Evolutionary conservation across 2,329 filamentous ascomycete genomes (phyloP).

Genomic region (Pyrenophora graminea): DNA sequence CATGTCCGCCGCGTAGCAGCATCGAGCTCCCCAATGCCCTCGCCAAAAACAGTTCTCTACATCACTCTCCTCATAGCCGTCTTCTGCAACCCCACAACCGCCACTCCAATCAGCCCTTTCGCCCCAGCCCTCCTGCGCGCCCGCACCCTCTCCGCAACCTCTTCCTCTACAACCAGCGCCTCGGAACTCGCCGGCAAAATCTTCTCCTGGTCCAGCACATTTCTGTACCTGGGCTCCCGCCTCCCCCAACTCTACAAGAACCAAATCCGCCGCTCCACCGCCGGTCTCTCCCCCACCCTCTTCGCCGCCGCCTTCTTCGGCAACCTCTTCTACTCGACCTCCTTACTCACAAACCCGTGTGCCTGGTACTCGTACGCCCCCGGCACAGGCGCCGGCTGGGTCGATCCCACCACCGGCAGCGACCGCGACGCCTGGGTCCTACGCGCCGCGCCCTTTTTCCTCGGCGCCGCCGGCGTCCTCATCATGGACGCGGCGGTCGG

Average conservation of each 20-base stretch:
- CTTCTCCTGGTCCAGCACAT: constrained; percentile 51
- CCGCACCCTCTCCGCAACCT: constrained; percentile 21
- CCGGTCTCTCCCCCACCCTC: constrained; percentile 65
- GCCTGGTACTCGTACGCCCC: constrained; percentile 61
- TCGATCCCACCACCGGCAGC: constrained; percentile 58
- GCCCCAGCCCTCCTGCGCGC: constrained; percentile 21
- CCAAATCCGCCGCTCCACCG: constrained; percentile 64
- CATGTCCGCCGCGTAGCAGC: constrained; percentile 40
- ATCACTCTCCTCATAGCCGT: constrained; percentile 53
- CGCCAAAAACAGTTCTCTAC: constrained; percentile 53
- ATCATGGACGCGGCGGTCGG: constrained; percentile 66
- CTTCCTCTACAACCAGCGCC: constrained; percentile 17
- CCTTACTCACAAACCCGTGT: constrained; percentile 65
- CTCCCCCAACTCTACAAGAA: constrained; percentile 69
- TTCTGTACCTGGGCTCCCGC: constrained; percentile 46
- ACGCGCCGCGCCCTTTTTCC: constrained; percentile 65
- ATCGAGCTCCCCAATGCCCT: constrained; percentile 50
- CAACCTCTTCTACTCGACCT: constrained; percentile 69
- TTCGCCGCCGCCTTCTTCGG: constrained; percentile 70
- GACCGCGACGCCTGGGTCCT: constrained; percentile 60
- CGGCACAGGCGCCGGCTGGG: constrained; percentile 64
- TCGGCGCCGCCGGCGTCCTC: constrained; percentile 68
- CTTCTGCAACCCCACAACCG: constrained; percentile 44
- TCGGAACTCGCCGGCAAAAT: constrained; percentile 47
- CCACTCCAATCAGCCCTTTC: constrained; percentile 34